Evolutionary conservation across 2,329 filamentous ascomycete species (phyloP).

Genomic region (Volutella citrinella): DNA sequence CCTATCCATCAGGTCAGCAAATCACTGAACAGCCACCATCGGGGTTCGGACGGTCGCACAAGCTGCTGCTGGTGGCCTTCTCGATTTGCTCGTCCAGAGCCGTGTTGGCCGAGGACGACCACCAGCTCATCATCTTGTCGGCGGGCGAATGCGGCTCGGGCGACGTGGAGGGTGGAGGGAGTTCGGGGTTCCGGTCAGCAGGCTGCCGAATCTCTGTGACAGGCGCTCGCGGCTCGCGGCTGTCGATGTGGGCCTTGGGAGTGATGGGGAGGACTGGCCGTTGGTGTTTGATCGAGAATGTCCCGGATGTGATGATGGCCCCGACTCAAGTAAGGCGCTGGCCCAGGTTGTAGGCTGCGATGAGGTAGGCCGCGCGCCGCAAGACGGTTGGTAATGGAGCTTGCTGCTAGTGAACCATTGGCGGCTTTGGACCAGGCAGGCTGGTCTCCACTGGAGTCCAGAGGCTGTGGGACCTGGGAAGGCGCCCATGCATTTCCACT

Average conservation of each 20-base stretch:
- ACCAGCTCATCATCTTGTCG: conserved; percentile 77
- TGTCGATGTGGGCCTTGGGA: conserved; percentile 3
- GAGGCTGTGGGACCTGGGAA: too few species aligned
- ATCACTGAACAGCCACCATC: conserved; percentile 15
- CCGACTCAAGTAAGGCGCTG: conserved; percentile 21
- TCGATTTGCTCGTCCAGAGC: conserved; percentile 97
- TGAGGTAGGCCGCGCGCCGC: too few species aligned
- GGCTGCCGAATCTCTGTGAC: too few species aligned
- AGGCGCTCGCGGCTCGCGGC: not conserved
- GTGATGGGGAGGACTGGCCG: conserved; percentile 12
- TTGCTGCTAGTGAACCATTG: too few species aligned
- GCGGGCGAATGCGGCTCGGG: conserved; percentile 5
- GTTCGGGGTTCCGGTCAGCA: too few species aligned
- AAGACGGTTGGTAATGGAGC: too few species aligned
- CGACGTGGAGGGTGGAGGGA: conserved; percentile 5
- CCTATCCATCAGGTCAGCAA: conserved; percentile 40
- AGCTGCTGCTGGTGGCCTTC: conserved; percentile 87
- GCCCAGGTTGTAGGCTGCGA: too few species aligned
- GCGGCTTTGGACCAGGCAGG: conserved; percentile 1
- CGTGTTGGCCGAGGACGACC: conserved; percentile 87
- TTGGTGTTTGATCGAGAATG: conserved; percentile 20
- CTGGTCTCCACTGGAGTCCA: too few species aligned
- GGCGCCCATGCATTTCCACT: conserved; percentile 4
- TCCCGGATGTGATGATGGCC: conserved; percentile 18
- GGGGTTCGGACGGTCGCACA: conserved; percentile 52